Evolutionary conservation across 257 asterid genomes (phyloP).

Genomic region (Fraxinus cuspidata): DNA sequence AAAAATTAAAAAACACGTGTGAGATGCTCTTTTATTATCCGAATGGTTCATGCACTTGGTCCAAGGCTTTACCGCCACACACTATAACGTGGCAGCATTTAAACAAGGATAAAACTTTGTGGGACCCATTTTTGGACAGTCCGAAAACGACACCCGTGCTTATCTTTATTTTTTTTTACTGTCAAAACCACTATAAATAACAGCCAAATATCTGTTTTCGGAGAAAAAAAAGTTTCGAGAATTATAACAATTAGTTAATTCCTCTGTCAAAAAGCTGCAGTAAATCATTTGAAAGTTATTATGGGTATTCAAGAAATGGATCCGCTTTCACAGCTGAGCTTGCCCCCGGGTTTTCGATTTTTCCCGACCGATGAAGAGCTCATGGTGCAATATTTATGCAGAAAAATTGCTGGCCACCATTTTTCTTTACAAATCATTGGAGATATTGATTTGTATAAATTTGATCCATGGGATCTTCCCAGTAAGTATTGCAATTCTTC

Average conservation of each 20-base stretch:
- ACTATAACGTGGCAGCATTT: constrained; percentile 50
- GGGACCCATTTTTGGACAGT: constrained; percentile 37
- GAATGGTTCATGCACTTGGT: constrained; percentile 48
- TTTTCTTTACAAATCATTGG: constrained; percentile 64
- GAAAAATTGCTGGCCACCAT: constrained; percentile 71
- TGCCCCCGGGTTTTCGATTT: constrained; percentile 93
- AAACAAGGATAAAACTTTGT: constrained; percentile 33
- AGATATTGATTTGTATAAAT: constrained; percentile 74
- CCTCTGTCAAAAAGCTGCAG: neutral
- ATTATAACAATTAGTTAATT: neutral
- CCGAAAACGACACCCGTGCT: constrained; percentile 53
- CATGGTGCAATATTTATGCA: constrained; percentile 69
- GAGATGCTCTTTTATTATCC: neutral
- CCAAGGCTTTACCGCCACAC: constrained; percentile 56
- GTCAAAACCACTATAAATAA: constrained; percentile 38
- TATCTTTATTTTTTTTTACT: constrained; percentile 30
- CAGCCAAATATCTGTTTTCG: constrained; percentile 25
- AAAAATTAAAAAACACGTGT: neutral
- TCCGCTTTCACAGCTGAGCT: constrained; percentile 71
- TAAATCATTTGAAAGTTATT: neutral
- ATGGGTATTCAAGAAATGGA: constrained; percentile 71
- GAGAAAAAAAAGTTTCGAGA: constrained; percentile 27
- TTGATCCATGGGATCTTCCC: constrained; percentile 83
- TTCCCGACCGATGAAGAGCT: constrained; percentile 92
- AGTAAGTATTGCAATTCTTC: constrained; percentile 34